Evolutionary conservation across 306 rosid species (phyloP).

Genomic region (Casuarina cunninghamiana): DNA sequence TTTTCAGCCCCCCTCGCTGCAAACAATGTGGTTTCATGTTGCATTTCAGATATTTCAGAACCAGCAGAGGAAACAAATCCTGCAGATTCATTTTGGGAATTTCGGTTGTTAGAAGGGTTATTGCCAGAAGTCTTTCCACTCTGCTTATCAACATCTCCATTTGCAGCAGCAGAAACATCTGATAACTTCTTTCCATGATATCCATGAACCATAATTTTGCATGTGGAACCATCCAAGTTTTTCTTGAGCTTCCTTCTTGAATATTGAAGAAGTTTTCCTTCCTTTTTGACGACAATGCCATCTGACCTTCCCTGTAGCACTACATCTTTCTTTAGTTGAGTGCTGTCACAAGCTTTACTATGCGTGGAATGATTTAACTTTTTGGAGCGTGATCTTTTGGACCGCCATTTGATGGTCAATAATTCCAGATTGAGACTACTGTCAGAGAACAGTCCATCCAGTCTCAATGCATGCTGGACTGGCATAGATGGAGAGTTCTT

Average conservation of each 20-base stretch:
- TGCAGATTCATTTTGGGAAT: constrained; percentile 40
- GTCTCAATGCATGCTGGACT: constrained; percentile 59
- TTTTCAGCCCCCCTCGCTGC: constrained; percentile 32
- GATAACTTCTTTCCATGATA: constrained; percentile 23
- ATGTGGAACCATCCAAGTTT: constrained; percentile 44
- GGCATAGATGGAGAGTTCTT: constrained; percentile 66
- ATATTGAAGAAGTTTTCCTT: constrained; percentile 65
- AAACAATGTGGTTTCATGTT: constrained; percentile 31
- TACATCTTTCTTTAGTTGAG: constrained; percentile 50
- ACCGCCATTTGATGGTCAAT: constrained; percentile 61
- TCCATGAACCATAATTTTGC: constrained; percentile 28
- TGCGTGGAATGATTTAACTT: constrained; percentile 39
- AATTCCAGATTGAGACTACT: constrained; percentile 38
- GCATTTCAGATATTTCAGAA: constrained; percentile 39
- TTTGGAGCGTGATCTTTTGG: constrained; percentile 73
- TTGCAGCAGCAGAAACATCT: constrained; percentile 25
- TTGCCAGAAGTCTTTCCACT: constrained; percentile 28
- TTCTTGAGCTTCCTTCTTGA: constrained; percentile 72
- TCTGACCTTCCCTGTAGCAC: constrained; percentile 31
- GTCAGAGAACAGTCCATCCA: constrained; percentile 59
- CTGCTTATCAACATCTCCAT: constrained; percentile 35
- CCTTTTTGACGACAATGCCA: constrained; percentile 31
- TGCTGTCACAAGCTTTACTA: constrained; percentile 37
- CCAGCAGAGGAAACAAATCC: constrained; percentile 32
- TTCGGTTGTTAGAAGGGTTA: constrained; percentile 25